Conservation (phyloP, 305 asterid species). For the Fraxinus ornus region DNA sequence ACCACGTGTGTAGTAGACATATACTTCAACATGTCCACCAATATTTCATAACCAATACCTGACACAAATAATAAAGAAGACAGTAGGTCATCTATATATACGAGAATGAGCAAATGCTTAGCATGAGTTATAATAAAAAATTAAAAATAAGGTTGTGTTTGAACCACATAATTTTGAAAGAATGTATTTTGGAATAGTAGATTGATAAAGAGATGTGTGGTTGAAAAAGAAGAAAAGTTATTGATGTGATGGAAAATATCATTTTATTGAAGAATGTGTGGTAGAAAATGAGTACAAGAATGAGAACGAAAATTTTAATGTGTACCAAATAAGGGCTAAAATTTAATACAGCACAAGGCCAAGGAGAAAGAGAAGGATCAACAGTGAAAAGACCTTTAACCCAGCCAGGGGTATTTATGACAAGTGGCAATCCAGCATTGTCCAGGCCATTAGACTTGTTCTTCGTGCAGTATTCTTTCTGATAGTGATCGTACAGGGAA, state of each 20-base stretch:
- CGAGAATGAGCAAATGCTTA: neutral
- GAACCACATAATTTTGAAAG: too few species aligned
- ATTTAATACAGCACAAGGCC: slow-evolving; percentile 1
- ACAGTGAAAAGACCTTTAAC: slow-evolving; percentile 58
- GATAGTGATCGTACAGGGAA: slow-evolving; percentile 67
- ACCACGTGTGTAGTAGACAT: slow-evolving; percentile 81
- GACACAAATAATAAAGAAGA: slow-evolving; percentile 28
- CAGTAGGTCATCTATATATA: slow-evolving; percentile 9
- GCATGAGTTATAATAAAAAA: neutral
- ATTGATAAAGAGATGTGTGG: too few species aligned
- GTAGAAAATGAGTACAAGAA: too few species aligned
- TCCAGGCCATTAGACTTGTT: slow-evolving; percentile 30
- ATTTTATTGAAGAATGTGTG: too few species aligned
- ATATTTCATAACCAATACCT: slow-evolving; percentile 88
- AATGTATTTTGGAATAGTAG: too few species aligned
- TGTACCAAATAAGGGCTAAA: neutral
- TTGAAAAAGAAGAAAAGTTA: too few species aligned
- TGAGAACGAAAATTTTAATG: too few species aligned
- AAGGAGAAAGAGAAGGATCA: neutral
- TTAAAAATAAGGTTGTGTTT: neutral
- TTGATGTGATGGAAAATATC: too few species aligned
- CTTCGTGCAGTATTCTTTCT: slow-evolving; percentile 33
- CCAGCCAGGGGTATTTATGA: slow-evolving; percentile 96
- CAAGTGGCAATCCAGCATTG: slow-evolving; percentile 59
- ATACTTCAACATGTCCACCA: slow-evolving; percentile 70